phyloP scores from a whole-genome alignment of 2,329 filamentous ascomycete genomes.

The Sarocladium brachiariae region DNA sequence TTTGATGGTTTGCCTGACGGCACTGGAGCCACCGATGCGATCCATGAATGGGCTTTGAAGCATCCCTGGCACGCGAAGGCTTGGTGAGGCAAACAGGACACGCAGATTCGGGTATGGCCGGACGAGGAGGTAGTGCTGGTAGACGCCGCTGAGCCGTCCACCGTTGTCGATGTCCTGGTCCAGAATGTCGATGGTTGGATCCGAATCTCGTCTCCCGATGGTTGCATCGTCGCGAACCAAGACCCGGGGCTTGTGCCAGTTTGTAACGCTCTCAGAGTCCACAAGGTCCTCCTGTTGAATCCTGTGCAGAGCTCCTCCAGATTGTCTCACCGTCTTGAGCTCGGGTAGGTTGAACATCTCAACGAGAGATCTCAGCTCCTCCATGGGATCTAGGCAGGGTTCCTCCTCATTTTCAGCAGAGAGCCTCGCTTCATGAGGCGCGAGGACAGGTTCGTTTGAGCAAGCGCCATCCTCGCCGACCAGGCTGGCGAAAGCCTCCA shows the following conservation, averaged over 20 bases:
- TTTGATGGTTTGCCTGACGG: constrained; percentile 40
- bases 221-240: constrained; percentile 30
- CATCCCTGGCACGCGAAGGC: constrained; percentile 60
- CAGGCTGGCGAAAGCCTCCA: constrained; percentile 53
- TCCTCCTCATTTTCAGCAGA: constrained; percentile 35
- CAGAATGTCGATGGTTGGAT: constrained; percentile 15
- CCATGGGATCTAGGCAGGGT: background rate
- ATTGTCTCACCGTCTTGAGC: constrained; percentile 54
- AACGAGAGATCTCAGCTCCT: background rate
- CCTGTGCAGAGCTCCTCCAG: constrained; percentile 56
- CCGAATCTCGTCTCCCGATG: constrained; percentile 15
- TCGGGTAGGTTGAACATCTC: constrained; percentile 66
- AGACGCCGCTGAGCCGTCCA: constrained; percentile 24
- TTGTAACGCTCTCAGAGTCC: constrained; percentile 33
- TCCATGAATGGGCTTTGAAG: constrained; percentile 53
- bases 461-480: constrained; percentile 13
- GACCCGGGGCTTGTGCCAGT: constrained; percentile 34
- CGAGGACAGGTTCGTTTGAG: constrained; percentile 19
- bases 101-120: constrained; percentile 58
- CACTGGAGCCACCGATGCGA: constrained; percentile 42
- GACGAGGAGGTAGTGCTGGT: constrained; percentile 56
- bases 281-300: constrained; percentile 23
- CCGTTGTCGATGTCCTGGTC: constrained; percentile 8
- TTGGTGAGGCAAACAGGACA: constrained; percentile 63
- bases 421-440: constrained; percentile 6